phyloP scores from a whole-genome alignment of 2,329 filamentous ascomycete species.

The Botrytis hyacinthi region DNA sequence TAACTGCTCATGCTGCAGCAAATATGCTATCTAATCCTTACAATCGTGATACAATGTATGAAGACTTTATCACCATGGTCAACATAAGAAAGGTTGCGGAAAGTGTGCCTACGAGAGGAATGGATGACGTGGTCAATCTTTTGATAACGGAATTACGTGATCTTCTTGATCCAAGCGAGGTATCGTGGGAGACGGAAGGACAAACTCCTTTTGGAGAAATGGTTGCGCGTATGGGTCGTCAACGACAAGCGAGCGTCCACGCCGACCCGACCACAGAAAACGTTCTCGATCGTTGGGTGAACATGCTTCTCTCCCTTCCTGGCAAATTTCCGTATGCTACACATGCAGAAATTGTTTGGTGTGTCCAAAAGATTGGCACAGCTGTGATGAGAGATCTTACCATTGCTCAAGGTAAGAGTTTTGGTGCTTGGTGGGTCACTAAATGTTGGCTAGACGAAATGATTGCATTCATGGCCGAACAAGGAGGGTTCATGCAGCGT shows the following conservation, averaged over 20 bases:
- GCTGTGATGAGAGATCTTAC: conserved; percentile 80
- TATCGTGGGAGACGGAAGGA: conserved; percentile 63
- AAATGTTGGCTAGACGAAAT: conserved; percentile 97
- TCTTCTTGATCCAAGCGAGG: conserved; percentile 63
- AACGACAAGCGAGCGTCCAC: conserved; percentile 42
- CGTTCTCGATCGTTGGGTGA: conserved; percentile 75
- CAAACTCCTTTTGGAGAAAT: conserved; percentile 60
- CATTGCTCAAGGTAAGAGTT: conserved; percentile 73
- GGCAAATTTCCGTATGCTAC: conserved; percentile 71
- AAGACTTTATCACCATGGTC: conserved; percentile 76
- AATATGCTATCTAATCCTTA: conserved; percentile 87
- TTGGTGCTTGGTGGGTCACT: conserved; percentile 91
- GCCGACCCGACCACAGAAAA: conserved; percentile 53
- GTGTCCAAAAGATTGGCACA: conserved; percentile 71
- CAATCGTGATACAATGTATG: conserved; percentile 92
- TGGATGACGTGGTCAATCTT: conserved; percentile 64
- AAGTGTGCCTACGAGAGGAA: conserved; percentile 58
- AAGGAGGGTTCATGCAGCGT: conserved; percentile 79
- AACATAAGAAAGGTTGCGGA: conserved; percentile 62
- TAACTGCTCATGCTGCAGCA: conserved; percentile 88
- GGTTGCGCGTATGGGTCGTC: conserved; percentile 47
- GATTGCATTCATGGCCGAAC: conserved; percentile 83
- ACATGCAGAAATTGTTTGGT: conserved; percentile 71
- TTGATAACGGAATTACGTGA: conserved; percentile 66
- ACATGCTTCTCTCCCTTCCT: conserved; percentile 67